Evolutionary conservation across 768 basidiomycete genomes (phyloP).

Genomic region (Boletus tomentosulus): DNA sequence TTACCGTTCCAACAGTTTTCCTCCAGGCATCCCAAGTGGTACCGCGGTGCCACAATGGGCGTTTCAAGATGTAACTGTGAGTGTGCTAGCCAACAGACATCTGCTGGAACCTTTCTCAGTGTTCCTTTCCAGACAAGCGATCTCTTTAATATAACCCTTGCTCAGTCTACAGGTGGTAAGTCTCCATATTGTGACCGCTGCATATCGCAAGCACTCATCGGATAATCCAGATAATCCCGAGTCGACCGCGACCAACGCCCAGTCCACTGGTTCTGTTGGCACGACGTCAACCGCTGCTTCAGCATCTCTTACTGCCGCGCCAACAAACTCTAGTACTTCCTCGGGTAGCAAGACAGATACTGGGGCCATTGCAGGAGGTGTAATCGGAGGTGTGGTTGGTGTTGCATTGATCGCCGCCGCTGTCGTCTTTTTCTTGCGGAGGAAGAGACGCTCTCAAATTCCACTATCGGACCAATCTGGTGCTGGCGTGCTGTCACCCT

Average conservation of each 20-base stretch:
- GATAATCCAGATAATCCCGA: constrained; percentile 37
- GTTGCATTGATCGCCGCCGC: constrained; percentile 39
- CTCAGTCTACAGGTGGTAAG: constrained; percentile 30
- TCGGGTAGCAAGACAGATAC: constrained; percentile 29
- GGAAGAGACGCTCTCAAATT: constrained; percentile 24
- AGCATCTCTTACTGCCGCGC: constrained; percentile 11
- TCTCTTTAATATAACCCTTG: constrained; percentile 38
- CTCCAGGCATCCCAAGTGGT: constrained; percentile 43
- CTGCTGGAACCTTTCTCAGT: constrained; percentile 2
- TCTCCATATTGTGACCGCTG: neutral
- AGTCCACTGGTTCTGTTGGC: constrained; percentile 21
- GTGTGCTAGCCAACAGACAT: constrained; percentile 10
- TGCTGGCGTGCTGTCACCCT: neutral
- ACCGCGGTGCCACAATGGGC: constrained; percentile 60
- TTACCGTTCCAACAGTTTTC: constrained; percentile 36
- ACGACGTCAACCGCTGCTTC: constrained; percentile 13
- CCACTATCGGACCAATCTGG: constrained; percentile 16
- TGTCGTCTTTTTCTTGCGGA: constrained; percentile 37
- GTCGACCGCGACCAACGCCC: constrained; percentile 36
- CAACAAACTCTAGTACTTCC: constrained; percentile 6
- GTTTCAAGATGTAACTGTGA: constrained; percentile 49
- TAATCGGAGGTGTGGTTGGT: constrained; percentile 61
- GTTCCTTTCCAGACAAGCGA: constrained; percentile 28
- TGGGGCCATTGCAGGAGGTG: constrained; percentile 59
- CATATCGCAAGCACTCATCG: neutral